phyloP scores from a whole-genome alignment of 805 yeast genomes.

The Zygoascus tannicola region DNA sequence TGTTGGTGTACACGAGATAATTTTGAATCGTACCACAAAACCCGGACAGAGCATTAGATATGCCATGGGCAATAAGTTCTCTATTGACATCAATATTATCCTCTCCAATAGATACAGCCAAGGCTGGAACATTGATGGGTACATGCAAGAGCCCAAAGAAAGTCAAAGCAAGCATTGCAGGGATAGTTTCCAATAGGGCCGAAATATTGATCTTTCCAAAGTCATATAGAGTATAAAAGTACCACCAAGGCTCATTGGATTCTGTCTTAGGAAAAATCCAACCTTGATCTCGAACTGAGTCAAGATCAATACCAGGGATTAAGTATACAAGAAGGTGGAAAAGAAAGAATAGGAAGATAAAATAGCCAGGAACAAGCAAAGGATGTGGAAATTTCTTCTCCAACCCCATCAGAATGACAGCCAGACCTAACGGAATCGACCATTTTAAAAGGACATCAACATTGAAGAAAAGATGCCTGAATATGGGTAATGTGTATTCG shows the following conservation, averaged over 20 bases:
- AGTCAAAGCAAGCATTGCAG: slow-evolving; percentile 91
- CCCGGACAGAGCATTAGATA: slow-evolving; percentile 81
- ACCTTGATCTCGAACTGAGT: slow-evolving; percentile 57
- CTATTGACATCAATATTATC: slow-evolving; percentile 77
- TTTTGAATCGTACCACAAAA: slow-evolving; percentile 82
- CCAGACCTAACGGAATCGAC: slow-evolving; percentile 58
- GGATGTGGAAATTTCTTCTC: slow-evolving; percentile 62
- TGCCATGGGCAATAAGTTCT: slow-evolving; percentile 91
- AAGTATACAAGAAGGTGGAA: slow-evolving; percentile 62
- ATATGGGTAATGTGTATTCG: slow-evolving; percentile 41
- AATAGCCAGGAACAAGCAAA: slow-evolving; percentile 69
- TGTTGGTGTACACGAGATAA: slow-evolving; percentile 89
- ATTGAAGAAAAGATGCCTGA: slow-evolving; percentile 27
- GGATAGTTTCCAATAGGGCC: slow-evolving; percentile 57
- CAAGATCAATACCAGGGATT: slow-evolving; percentile 57
- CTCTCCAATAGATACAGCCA: slow-evolving; percentile 82
- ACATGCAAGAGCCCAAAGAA: slow-evolving; percentile 94
- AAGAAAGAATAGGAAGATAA: slow-evolving; percentile 56
- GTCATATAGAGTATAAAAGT: slow-evolving; percentile 66
- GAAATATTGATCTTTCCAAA: slow-evolving; percentile 68
- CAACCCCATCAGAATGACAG: slow-evolving; percentile 49
- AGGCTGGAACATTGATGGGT: slow-evolving; percentile 95
- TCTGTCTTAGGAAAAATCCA: slow-evolving; percentile 73
- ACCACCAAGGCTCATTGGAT: slow-evolving; percentile 75
- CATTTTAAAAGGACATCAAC: slow-evolving; percentile 51